Conservation (phyloP, 179 eudicot species). For the Silene noctiflora region DNA sequence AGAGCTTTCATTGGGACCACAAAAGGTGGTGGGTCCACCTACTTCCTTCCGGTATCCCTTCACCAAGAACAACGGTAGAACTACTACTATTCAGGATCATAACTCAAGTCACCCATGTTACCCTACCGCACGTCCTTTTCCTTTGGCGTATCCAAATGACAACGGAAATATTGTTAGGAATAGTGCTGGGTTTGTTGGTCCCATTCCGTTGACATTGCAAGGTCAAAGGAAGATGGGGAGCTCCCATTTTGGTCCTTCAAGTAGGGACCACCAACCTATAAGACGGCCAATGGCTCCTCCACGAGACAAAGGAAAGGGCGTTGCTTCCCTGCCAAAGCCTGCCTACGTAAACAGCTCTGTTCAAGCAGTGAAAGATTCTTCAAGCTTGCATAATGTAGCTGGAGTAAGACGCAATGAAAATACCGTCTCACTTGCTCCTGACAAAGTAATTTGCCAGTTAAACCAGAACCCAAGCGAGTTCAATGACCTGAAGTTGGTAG, state of each 20-base stretch:
- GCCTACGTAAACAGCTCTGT: conserved; percentile 6
- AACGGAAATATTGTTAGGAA: conserved; percentile 12
- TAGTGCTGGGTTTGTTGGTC: conserved; percentile 21
- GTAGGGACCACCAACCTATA: conserved; percentile 16
- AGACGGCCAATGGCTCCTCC: conserved; percentile 20
- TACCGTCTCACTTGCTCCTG: conserved; percentile 6
- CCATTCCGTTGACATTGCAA: conserved; percentile 28
- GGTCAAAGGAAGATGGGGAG: conserved; percentile 34
- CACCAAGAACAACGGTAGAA: conserved; percentile 15
- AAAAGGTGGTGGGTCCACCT: conserved; percentile 19
- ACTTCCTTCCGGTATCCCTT: conserved; percentile 25
- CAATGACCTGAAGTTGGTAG: conserved; percentile 21
- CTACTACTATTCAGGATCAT: neutral
- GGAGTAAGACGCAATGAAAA: conserved; percentile 12
- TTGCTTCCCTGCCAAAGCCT: neutral
- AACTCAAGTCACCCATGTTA: conserved; percentile 30
- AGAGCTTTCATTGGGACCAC: conserved; percentile 22
- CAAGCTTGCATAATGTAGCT: neutral
- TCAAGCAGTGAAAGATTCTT: conserved; percentile 1
- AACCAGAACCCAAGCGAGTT: conserved; percentile 39
- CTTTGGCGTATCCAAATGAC: conserved; percentile 23
- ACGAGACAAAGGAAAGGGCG: conserved; percentile 25
- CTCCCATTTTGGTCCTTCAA: conserved; percentile 17
- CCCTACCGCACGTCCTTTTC: conserved; percentile 21
- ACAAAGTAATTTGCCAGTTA: conserved; percentile 23